phyloP scores from a whole-genome alignment of 495 filamentous ascomycete species.

The Penicillium canescens region DNA sequence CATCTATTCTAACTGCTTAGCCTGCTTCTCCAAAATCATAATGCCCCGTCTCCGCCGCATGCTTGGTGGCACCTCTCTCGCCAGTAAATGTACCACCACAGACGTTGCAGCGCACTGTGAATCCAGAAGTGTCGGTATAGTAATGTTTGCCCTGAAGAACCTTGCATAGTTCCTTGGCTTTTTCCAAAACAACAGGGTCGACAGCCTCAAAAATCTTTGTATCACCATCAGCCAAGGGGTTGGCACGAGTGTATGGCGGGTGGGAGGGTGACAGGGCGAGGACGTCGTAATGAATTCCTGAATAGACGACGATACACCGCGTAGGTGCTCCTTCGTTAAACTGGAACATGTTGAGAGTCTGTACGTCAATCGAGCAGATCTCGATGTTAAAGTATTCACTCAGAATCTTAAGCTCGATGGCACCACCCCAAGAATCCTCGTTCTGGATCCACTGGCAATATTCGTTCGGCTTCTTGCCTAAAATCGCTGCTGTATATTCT shows the following conservation, averaged over 20 bases:
- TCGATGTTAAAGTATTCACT: constrained; percentile 85
- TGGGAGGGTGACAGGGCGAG: constrained; percentile 72
- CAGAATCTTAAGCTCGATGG: constrained; percentile 84
- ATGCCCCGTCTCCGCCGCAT: constrained; percentile 68
- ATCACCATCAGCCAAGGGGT: constrained; percentile 69
- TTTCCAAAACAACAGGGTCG: constrained; percentile 68
- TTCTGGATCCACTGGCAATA: constrained; percentile 88
- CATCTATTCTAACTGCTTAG: constrained; percentile 17
- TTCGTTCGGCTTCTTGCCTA: constrained; percentile 70
- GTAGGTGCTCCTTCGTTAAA: constrained; percentile 76
- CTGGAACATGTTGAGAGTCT: constrained; percentile 64
- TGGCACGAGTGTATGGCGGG: constrained; percentile 54
- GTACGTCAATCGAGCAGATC: constrained; percentile 82
- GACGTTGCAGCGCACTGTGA: constrained; percentile 77
- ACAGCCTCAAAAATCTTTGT: constrained; percentile 72
- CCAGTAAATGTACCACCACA: constrained; percentile 75
- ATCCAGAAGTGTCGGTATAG: constrained; percentile 84
- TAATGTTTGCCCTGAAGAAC: constrained; percentile 74
- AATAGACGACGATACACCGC: constrained; percentile 85
- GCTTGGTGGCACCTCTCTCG: constrained; percentile 66
- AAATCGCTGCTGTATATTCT: constrained; percentile 70
- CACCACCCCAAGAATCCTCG: constrained; percentile 85
- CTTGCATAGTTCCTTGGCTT: constrained; percentile 70
- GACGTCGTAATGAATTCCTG: constrained; percentile 95
- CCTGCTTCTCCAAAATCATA: constrained; percentile 68